Conservation (phyloP, 345 rosid species). For the Balakata baccata region DNA sequence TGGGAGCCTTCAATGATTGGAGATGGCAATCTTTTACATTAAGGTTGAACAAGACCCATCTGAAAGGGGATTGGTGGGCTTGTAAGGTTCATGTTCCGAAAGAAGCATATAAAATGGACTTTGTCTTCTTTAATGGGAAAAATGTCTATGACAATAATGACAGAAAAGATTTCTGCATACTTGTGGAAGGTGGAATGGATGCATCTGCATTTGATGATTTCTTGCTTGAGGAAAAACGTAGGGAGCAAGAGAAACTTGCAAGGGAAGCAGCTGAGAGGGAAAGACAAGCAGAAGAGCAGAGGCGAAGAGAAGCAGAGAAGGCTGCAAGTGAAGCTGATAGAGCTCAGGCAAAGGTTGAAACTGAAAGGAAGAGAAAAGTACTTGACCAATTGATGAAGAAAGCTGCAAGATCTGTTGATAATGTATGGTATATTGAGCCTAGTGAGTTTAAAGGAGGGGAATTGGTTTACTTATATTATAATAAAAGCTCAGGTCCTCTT, state of each 20-base stretch:
- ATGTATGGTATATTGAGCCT: slow-evolving; percentile 76
- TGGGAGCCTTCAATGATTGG: slow-evolving; percentile 96
- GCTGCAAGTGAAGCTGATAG: slow-evolving; percentile 78
- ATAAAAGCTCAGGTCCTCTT: slow-evolving; percentile 72
- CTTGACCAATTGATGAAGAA: slow-evolving; percentile 44
- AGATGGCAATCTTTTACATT: slow-evolving; percentile 73
- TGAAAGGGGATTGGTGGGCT: slow-evolving; percentile 85
- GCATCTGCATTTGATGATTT: slow-evolving; percentile 70
- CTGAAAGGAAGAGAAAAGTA: slow-evolving; percentile 43
- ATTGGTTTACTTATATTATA: slow-evolving; percentile 57
- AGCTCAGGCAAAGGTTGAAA: slow-evolving; percentile 65
- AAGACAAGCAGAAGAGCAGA: slow-evolving; percentile 69
- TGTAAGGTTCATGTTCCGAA: slow-evolving; percentile 70
- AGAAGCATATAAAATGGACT: slow-evolving; percentile 87
- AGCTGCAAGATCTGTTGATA: slow-evolving; percentile 46
- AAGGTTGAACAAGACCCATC: slow-evolving; percentile 59
- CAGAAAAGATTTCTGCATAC: slow-evolving; percentile 57
- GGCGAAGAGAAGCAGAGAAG: slow-evolving; percentile 59
- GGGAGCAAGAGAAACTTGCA: slow-evolving; percentile 73
- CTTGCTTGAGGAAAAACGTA: slow-evolving; percentile 72
- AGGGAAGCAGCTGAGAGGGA: slow-evolving; percentile 74
- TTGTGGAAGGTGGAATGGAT: slow-evolving; percentile 74
- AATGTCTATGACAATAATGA: slow-evolving; percentile 73
- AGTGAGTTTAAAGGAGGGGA: slow-evolving; percentile 54
- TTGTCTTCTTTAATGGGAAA: slow-evolving; percentile 84